Evolutionary conservation across 768 basidiomycete species (phyloP).

Genomic region (Rubroboletus pulcherrimus): DNA sequence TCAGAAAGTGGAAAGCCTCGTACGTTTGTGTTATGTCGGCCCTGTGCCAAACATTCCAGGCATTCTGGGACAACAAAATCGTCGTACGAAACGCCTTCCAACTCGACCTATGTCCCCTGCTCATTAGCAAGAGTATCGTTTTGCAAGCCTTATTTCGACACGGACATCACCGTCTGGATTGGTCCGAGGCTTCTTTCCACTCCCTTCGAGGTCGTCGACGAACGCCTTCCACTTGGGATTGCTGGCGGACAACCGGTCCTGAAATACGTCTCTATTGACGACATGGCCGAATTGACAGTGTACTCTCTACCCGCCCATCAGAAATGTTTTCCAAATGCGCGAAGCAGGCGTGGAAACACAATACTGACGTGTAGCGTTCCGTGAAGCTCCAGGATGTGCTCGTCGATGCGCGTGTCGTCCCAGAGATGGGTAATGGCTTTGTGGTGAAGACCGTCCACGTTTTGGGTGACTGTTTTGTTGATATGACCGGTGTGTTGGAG

Average conservation of each 20-base stretch:
- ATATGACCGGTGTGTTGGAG: constrained; percentile 66
- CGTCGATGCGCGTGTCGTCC: constrained; percentile 33
- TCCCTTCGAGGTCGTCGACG: constrained; percentile 57
- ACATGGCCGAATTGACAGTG: constrained; percentile 72
- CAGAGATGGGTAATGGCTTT: constrained; percentile 59
- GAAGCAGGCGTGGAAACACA: neutral
- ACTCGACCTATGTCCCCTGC: constrained; percentile 53
- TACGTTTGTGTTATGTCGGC: constrained; percentile 59
- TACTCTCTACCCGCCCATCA: constrained; percentile 47
- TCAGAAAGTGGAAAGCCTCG: constrained; percentile 14
- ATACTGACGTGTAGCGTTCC: constrained; percentile 74
- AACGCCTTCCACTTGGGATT: constrained; percentile 81
- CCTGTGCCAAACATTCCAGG: constrained; percentile 56
- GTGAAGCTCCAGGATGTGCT: constrained; percentile 76
- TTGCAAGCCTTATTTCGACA: constrained; percentile 10
- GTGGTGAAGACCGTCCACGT: constrained; percentile 93
- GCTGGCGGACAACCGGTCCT: constrained; percentile 61
- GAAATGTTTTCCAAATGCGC: neutral
- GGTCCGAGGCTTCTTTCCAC: constrained; percentile 61
- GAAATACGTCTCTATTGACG: constrained; percentile 65
- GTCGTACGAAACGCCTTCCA: constrained; percentile 73
- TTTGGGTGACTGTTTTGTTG: constrained; percentile 72
- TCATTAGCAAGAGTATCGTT: neutral
- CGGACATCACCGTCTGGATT: constrained; percentile 93
- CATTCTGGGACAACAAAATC: constrained; percentile 82